Base-by-base conservation (phyloP, 2,329 filamentous ascomycete species). In the Fusarium hainanense region DNA sequence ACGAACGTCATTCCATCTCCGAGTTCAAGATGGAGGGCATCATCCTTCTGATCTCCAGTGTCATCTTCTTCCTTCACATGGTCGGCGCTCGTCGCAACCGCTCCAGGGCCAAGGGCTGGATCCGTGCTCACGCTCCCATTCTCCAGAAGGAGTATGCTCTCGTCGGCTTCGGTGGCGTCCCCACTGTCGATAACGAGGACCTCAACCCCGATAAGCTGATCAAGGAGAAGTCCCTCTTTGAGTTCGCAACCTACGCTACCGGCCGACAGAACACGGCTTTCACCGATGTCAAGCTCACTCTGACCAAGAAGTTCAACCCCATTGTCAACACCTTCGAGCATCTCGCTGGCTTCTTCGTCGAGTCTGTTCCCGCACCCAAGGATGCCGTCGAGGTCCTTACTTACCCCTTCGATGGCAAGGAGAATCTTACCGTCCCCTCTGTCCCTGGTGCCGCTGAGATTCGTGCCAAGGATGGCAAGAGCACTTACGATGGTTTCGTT, bases 211-310 rank as follows among this genome's bases (percentile, higher is more conserved):
- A 81, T 28, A 75, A 74, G 11, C 74, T 95, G 71, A 80, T 98
- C 77, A 93, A 91, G 83, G 93, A 98, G 85, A 96, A 93, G 83
- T 92, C 92, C 58, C 88, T 94, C 65, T 93, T 93, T 75, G 93
- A 98, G 81, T 98, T 90, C 81, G 84, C 91, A 58, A 90, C 91
- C 13, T 99, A 99, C 80, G 93, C 93, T 37, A 94, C 94, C 34
- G 96, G 96, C 58, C 89, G 96, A 73, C 92, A 94, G 85, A 99
- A 99, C 79, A 87, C 96, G 41, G 95, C 95, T 20, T 98, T 97
- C 78, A 82, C 95, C 76, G 95, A 99, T 76, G 84, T 97, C 78
- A 93, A 92, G 82, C 83, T 98, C 77, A 91, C 88, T 52, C 84
- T 98, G 70, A 85, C 89, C 77, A 97, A 96, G 85, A 89, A 93